Evolutionary conservation across 768 basidiomycete species (phyloP), one percentile per base, ranked within the genome.

Genomic region (Hydnomerulius pinastri): DNA sequence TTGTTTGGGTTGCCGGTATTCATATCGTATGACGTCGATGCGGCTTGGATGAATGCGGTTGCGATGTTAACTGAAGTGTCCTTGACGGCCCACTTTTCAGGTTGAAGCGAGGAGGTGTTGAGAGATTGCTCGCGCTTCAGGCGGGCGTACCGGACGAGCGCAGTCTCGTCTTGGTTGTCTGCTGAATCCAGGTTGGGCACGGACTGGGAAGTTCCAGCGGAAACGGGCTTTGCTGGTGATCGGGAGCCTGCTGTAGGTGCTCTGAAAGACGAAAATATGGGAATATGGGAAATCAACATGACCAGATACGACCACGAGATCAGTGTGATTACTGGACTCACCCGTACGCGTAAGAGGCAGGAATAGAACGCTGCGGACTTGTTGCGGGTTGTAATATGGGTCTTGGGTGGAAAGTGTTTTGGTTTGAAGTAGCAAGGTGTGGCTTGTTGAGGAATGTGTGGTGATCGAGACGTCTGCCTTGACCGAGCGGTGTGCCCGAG

Each of bases 11-110:
- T 81, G 58, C 64, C 70, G 27, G 72, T 63, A 35, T 56, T 59
- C 74, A 80, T 79, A 51, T 75, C 72, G 57, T 57, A 50, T 29
- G 64, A 71, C 4, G 62, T 61, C 43, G 64, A 73, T 18, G 79
- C 87, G 17, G 91, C 92, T 66, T 86, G 83, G 57, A 76, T 73
- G 62, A 94, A 88, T 25, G 91, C 92, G 60, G 81, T 80, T 9
- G 90, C 92, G 61, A 92, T 86, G 69, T 90, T 88, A 43, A 93
- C 92, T 17, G 90, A 86, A 38, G 92, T 93, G 69, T 90, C 89
- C 61, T 87, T 87, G 51, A 90, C 81, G 51, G 66, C 64, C 86
- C 86, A 88, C 76, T 76, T 82, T 60, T 83, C 78, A 35, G 90
- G 89, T 44, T 83, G 75, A 54, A 71, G 64, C n/a, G n/a, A n/a